phyloP scores from a whole-genome alignment of 1,284 basidiomycete species.

The Microbotryum saponariae region DNA sequence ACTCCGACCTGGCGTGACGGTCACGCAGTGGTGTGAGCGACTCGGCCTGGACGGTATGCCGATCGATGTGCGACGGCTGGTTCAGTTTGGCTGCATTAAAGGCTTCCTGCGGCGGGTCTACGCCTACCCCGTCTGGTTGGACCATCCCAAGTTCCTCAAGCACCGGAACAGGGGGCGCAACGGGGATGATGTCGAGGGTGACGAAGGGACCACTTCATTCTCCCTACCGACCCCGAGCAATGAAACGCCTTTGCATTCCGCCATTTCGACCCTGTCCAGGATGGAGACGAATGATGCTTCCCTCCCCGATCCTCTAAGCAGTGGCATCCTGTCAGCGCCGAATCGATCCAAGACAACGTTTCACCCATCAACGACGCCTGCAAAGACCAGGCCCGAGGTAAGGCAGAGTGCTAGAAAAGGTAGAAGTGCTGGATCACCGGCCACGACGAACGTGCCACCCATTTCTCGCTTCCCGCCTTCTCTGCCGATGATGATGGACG shows the following conservation, averaged over 20 bases:
- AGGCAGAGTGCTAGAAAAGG: not conserved
- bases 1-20: slow-evolving; percentile 72
- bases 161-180: too few species aligned
- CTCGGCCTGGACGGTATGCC: slow-evolving; percentile 62
- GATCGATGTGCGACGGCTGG: slow-evolving; percentile 85
- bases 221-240: too few species aligned
- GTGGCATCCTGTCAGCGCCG: not conserved
- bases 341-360: not conserved
- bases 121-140: slow-evolving; percentile 66
- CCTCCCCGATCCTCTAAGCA: not conserved
- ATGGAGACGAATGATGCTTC: not conserved
- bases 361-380: not conserved
- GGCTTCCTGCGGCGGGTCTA: slow-evolving; percentile 89
- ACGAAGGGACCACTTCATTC: too few species aligned
- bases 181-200: too few species aligned
- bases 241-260: too few species aligned
- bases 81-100: slow-evolving; percentile 99
- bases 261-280: too few species aligned
- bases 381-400: not conserved
- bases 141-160: slow-evolving; percentile 27
- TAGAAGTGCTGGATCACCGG: not conserved
- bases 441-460: not conserved
- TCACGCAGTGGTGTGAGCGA: slow-evolving; percentile 81
- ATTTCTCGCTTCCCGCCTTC: slow-evolving; percentile 24
- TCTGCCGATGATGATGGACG: slow-evolving; percentile 31